phyloP scores from a whole-genome alignment of 2,329 filamentous ascomycete species.

The Penicillium sp. region DNA sequence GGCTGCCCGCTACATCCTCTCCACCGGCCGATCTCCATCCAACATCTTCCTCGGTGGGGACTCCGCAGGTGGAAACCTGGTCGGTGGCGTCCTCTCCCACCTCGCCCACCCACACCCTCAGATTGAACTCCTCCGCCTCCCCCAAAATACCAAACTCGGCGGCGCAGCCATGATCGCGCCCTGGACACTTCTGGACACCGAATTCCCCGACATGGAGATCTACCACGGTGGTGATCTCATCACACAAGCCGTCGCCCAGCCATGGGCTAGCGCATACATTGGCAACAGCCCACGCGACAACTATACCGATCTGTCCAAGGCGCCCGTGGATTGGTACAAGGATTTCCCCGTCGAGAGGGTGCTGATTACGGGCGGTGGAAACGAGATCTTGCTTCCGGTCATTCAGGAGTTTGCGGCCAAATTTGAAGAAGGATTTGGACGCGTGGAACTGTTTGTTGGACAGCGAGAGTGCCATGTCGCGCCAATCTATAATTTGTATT shows the following conservation, averaged over 20 bases:
- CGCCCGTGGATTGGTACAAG: conserved; percentile 59
- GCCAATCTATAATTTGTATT: conserved; percentile 45
- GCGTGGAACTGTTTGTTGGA: conserved; percentile 42
- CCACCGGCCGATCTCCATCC: conserved; percentile 36
- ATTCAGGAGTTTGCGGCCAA: conserved; percentile 57
- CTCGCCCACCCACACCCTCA: conserved; percentile 60
- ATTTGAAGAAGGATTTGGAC: conserved; percentile 47
- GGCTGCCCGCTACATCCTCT: conserved; percentile 45
- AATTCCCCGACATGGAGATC: conserved; percentile 45
- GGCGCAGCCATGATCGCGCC: conserved; percentile 61
- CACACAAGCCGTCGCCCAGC: conserved; percentile 40
- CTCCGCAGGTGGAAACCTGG: conserved; percentile 50
- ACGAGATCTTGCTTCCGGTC: conserved; percentile 61
- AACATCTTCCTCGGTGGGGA: conserved; percentile 49
- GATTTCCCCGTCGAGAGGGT: conserved; percentile 54
- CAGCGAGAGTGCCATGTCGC: conserved; percentile 47
- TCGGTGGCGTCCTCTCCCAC: conserved; percentile 44
- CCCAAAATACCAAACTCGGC: conserved; percentile 45
- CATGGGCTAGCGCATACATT: conserved; percentile 57
- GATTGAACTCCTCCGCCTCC: conserved; percentile 44
- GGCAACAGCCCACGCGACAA: conserved; percentile 46
- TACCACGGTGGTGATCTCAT: conserved; percentile 60
- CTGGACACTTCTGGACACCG: conserved; percentile 59
- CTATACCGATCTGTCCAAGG: conserved; percentile 59
- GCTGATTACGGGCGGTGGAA: conserved; percentile 58